phyloP scores from a whole-genome alignment of 139 green algal species.

The Tetradesmus obliquus region DNA sequence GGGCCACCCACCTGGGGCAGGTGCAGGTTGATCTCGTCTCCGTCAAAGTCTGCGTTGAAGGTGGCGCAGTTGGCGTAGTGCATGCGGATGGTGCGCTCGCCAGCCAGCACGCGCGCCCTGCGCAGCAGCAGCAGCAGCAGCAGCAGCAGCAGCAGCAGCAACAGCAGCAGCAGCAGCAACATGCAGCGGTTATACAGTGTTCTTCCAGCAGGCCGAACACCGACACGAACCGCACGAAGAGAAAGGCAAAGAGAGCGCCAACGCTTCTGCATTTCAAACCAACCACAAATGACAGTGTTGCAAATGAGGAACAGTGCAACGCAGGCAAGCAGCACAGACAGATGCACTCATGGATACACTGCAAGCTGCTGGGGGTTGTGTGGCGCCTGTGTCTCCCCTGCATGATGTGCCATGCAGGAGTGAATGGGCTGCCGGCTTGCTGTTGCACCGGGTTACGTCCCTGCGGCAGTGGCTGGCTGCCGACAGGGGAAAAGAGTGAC shows the following conservation, averaged over 20 bases:
- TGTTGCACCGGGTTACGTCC: background rate
- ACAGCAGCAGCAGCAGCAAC: background rate
- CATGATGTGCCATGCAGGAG: background rate
- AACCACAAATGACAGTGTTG: too few species aligned
- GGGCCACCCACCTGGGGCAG: constrained; percentile 82
- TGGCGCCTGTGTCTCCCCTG: background rate
- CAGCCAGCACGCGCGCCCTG: constrained; percentile 74
- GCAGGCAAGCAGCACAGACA: background rate
- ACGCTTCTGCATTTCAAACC: too few species aligned
- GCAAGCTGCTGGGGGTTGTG: background rate
- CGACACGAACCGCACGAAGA: too few species aligned
- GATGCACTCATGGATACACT: background rate
- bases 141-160: background rate
- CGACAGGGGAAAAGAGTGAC: background rate
- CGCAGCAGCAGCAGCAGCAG: background rate
- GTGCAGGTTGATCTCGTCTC: constrained; percentile 99
- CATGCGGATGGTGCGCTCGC: constrained; percentile 97
- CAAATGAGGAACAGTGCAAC: background rate
- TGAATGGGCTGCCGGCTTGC: background rate
- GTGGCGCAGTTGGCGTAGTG: constrained; percentile 99
- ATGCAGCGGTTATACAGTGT: background rate
- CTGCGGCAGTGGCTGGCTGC: background rate
- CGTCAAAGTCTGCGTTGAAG: constrained; percentile 99
- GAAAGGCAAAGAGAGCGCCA: too few species aligned
- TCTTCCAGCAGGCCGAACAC: too few species aligned